phyloP scores from a whole-genome alignment of 2,329 filamentous ascomycete species.

The Aspergillus pseudoglaucus region DNA sequence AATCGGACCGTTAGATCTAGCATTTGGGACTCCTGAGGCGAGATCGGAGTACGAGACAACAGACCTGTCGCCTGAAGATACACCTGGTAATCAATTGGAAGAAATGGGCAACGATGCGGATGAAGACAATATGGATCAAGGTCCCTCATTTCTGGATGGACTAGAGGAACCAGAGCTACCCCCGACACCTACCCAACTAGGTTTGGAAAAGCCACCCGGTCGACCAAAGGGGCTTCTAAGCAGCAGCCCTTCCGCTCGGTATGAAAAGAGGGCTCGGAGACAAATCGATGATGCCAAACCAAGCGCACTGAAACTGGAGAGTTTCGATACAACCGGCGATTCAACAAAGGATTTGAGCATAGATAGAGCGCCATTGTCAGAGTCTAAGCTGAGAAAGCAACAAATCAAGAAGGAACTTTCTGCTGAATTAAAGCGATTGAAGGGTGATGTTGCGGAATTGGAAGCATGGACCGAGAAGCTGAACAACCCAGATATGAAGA shows the following conservation, averaged over 20 bases:
- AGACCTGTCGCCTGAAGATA: constrained; percentile 8
- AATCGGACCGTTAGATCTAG: constrained; percentile 24
- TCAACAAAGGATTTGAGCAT: constrained; percentile 1
- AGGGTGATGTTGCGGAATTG: constrained; percentile 53
- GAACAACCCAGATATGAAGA: constrained; percentile 29
- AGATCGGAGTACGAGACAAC: constrained; percentile 7
- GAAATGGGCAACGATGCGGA: constrained; percentile 23
- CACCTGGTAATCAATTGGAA: constrained; percentile 28
- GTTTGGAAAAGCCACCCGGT: constrained; percentile 29
- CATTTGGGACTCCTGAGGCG: constrained; percentile 21
- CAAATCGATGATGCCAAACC: constrained; percentile 16
- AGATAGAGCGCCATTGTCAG: constrained; percentile 13
- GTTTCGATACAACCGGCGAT: constrained; percentile 10
- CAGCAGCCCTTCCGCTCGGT: constrained; percentile 31
- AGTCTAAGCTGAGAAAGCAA: constrained; percentile 41
- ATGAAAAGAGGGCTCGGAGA: constrained; percentile 21
- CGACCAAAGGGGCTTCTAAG: constrained; percentile 26
- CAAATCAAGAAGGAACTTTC: constrained; percentile 48
- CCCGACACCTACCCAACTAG: constrained; percentile 38
- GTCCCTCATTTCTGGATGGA: constrained; percentile 18
- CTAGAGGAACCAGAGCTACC: constrained; percentile 59
- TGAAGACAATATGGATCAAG: constrained; percentile 10
- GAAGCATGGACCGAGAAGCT: constrained; percentile 54
- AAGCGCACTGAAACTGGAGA: constrained; percentile 26
- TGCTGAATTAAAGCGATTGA: constrained; percentile 51